These are phyloP conservation scores for Cryptococcus hybrid DNA, from an alignment of 1,284 basidiomycete species.

Conservation along the genomic window DNA sequence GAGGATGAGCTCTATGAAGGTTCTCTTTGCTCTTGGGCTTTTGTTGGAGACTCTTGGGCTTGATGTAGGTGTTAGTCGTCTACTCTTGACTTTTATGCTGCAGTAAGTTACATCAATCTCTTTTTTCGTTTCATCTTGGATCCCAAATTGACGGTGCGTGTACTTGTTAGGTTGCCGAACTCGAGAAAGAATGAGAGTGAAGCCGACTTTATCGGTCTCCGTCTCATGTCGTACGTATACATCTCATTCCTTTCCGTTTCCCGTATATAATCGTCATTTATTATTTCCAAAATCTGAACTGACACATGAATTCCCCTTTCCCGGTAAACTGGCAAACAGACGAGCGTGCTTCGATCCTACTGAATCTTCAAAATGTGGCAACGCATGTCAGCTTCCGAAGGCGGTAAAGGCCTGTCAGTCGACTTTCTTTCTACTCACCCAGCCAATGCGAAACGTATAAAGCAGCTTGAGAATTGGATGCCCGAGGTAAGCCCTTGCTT, in stretches of 20 bases:
- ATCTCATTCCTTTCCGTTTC: slow-evolving; percentile 54
- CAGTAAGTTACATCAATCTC: slow-evolving; percentile 42
- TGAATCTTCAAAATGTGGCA: slow-evolving; percentile 65
- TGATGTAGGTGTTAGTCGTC: slow-evolving; percentile 56
- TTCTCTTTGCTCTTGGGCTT: slow-evolving; percentile 57
- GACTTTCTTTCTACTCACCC: slow-evolving; percentile 66
- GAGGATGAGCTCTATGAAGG: slow-evolving; percentile 60
- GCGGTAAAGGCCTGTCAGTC: slow-evolving; percentile 29
- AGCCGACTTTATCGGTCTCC: slow-evolving; percentile 74
- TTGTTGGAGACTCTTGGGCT: slow-evolving; percentile 61
- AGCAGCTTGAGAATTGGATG: slow-evolving; percentile 47
- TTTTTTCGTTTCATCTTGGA: background rate
- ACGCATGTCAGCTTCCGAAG: slow-evolving; percentile 60
- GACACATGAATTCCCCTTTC: background rate
- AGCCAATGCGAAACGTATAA: slow-evolving; percentile 63
- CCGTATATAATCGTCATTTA: no score
- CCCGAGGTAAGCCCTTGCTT: slow-evolving; percentile 31
- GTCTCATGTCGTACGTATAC: slow-evolving; percentile 59
- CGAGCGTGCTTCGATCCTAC: slow-evolving; percentile 39
- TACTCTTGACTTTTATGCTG: slow-evolving; percentile 59
- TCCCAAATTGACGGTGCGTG: background rate
- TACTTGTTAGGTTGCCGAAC: slow-evolving; percentile 63
- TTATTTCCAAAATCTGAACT: background rate
- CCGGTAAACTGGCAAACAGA: slow-evolving; percentile 10
- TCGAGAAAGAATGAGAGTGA: slow-evolving; percentile 78